Conservation (phyloP, 2,329 filamentous ascomycete genomes). For the Ophiostoma perfectum region DNA sequence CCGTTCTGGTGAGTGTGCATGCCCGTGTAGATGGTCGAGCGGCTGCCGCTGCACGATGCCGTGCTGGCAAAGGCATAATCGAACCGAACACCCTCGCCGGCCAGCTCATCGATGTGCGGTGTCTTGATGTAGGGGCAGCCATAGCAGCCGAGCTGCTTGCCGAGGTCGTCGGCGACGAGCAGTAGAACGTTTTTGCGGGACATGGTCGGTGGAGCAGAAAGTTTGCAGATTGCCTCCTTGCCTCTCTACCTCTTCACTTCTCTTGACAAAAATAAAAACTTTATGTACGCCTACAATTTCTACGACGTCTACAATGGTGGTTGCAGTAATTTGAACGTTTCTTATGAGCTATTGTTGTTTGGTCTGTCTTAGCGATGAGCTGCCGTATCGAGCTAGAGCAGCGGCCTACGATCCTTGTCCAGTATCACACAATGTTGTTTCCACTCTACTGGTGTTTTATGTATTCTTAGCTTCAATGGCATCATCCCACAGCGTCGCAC, state of each 20-base stretch:
- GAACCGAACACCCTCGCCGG: conserved; percentile 36
- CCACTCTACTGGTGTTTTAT: background rate
- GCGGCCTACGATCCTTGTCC: background rate
- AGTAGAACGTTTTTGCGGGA: conserved; percentile 23
- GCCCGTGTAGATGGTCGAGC: conserved; percentile 45
- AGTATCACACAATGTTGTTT: background rate
- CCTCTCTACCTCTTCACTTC: no score
- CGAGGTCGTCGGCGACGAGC: conserved; percentile 5
- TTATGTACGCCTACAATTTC: no score
- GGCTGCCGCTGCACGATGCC: conserved; percentile 45
- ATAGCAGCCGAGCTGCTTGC: conserved; percentile 16
- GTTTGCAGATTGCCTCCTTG: no score
- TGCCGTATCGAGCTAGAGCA: background rate
- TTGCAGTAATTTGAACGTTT: no score
- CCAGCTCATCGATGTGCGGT: conserved; percentile 40
- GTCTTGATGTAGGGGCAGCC: conserved; percentile 31
- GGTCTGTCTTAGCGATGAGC: background rate
- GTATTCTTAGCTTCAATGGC: conserved; percentile 12
- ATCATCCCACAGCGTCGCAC: background rate
- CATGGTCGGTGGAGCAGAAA: background rate
- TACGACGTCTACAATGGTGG: no score
- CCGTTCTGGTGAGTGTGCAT: conserved; percentile 46
- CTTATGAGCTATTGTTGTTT: no score
- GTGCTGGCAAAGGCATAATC: conserved; percentile 41
- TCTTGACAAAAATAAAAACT: no score